phyloP scores from a whole-genome alignment of 2,329 filamentous ascomycete species.

The Epichloe baconii region DNA sequence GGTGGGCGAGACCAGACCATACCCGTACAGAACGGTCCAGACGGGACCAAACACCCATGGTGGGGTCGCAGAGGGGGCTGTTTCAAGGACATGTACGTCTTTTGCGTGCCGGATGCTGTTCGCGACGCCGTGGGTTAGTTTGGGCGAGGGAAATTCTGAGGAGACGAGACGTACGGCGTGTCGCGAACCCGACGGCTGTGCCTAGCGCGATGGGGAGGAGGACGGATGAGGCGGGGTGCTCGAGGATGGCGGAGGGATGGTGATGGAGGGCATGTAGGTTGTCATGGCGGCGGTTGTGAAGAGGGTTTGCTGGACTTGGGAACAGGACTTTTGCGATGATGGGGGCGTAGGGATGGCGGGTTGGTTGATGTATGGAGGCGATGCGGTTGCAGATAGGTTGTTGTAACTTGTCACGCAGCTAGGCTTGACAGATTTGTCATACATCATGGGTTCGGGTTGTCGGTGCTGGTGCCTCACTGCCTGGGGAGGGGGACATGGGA shows the following conservation, averaged over 20 bases:
- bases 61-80: slow-evolving; percentile 54
- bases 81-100: slow-evolving; percentile 50
- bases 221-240: slow-evolving; percentile 58
- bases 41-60: slow-evolving; percentile 49
- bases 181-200: slow-evolving; percentile 57
- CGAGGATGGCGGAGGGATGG: slow-evolving; percentile 57
- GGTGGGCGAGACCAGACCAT: slow-evolving; percentile 3
- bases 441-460: no score
- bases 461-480: no score
- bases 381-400: no score
- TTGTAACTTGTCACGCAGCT: no score
- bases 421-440: no score
- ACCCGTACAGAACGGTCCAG: slow-evolving; percentile 55
- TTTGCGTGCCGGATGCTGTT: slow-evolving; percentile 42
- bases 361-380: no score
- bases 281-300: slow-evolving; percentile 43
- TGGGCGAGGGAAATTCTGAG: no score
- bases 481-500: no score
- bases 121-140: not conserved
- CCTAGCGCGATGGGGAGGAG: slow-evolving; percentile 64
- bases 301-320: no score
- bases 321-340: no score
- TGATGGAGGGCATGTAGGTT: slow-evolving; percentile 64
- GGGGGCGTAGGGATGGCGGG: no score
- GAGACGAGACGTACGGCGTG: slow-evolving; percentile 40